Evolutionary conservation across 192 early-diverging fungal species (phyloP).

Genomic region (Linnemannia zychae): DNA sequence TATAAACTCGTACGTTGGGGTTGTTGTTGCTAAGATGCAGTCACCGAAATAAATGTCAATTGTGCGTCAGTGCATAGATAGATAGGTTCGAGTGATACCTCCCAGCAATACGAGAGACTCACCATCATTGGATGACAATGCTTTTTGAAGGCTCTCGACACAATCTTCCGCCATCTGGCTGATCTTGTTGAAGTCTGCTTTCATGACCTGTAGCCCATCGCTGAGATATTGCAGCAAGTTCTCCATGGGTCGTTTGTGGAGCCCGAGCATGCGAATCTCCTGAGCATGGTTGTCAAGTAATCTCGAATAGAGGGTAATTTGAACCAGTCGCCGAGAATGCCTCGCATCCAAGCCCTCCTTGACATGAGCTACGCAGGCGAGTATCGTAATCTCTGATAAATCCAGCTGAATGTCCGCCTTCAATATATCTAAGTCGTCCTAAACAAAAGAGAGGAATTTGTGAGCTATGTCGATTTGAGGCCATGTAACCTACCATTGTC

Average conservation of each 20-base stretch:
- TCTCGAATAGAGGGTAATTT: constrained; percentile 15
- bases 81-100: too few species aligned
- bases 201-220: constrained; percentile 31
- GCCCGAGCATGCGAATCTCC: constrained; percentile 30
- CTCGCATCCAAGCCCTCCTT: background rate
- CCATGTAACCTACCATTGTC: too few species aligned
- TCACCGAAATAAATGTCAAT: too few species aligned
- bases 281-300: constrained; percentile 17
- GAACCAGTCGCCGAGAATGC: constrained; percentile 1
- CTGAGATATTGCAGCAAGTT: constrained; percentile 25
- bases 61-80: too few species aligned
- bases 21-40: constrained; percentile 15
- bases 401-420: constrained; percentile 19
- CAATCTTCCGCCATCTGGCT: constrained; percentile 25
- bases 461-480: too few species aligned
- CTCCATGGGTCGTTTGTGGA: constrained; percentile 20
- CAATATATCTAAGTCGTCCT: constrained; percentile 16
- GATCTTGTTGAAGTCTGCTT: constrained; percentile 27
- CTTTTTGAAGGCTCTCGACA: constrained; percentile 16
- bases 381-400: constrained; percentile 29
- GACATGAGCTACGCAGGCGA: background rate
- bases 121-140: constrained; percentile 33
- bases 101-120: background rate
- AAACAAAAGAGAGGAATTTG: background rate
- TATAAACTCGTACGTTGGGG: constrained; percentile 32